Evolutionary conservation across 768 basidiomycete genomes (phyloP).

Genomic region (Thelephora aurantiotincta): DNA sequence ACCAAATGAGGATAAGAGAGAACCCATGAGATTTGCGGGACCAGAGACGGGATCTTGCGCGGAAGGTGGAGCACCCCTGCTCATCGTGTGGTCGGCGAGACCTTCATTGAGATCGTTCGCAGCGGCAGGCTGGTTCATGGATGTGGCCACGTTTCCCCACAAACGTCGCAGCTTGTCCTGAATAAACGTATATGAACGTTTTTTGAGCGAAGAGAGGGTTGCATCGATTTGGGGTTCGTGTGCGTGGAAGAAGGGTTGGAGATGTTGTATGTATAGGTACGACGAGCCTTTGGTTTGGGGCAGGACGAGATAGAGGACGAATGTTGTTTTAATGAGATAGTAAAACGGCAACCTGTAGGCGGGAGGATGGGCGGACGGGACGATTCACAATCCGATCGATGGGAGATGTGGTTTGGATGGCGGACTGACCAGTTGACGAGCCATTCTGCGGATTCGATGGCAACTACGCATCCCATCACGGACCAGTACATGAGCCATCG

Average conservation of each 20-base stretch:
- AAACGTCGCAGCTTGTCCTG: conserved; percentile 47
- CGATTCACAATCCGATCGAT: neutral
- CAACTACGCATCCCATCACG: conserved; percentile 72
- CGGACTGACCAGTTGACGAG: conserved; percentile 56
- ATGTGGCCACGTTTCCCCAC: conserved; percentile 49
- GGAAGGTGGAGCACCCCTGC: conserved; percentile 27
- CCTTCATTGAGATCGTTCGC: conserved; percentile 11
- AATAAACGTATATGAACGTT: conserved; percentile 43
- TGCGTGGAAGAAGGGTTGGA: conserved; percentile 69
- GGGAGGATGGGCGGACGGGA: conserved; percentile 1
- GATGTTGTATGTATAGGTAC: conserved; percentile 66
- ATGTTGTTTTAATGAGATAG: conserved; percentile 63
- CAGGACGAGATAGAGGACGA: conserved; percentile 81
- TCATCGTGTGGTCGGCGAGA: conserved; percentile 10
- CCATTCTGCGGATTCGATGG: conserved; percentile 82
- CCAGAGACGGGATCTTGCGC: conserved; percentile 42
- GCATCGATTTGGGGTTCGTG: conserved; percentile 83
- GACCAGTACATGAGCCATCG: conserved; percentile 98
- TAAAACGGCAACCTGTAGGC: conserved; percentile 76
- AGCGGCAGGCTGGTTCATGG: conserved; percentile 27
- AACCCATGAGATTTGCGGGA: conserved; percentile 48
- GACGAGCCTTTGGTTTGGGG: conserved; percentile 85
- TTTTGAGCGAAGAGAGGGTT: conserved; percentile 51
- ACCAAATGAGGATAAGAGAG: conserved; percentile 70
- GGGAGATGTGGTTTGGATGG: conserved; percentile 4